Evolutionary conservation across 2,329 filamentous ascomycete genomes (phyloP), one percentile per base, ranked within the genome.

Genomic region (Westerdykella aurantiaca): DNA sequence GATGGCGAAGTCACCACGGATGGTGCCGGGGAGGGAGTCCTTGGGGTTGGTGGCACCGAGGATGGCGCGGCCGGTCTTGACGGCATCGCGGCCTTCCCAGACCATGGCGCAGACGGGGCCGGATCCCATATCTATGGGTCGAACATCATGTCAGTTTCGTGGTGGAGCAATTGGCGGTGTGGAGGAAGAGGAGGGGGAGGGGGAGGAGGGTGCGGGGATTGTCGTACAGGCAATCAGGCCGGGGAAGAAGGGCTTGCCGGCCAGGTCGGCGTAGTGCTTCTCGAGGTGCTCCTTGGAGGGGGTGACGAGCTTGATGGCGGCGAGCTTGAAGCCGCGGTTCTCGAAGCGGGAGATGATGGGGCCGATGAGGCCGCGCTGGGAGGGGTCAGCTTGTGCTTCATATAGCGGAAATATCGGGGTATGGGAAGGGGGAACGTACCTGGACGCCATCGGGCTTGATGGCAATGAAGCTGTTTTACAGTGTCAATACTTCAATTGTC

Each of bases 391-490:
- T 25, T 4, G 10, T 38, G 17, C 3, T 35, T 35, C 34, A 35
- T 16, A 3, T 5, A 39, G 22, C 4, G 18, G 18, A 21, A 21
- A 21, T 21, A 6, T 4, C 18, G 18, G 18, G 18, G 18, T 4
- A 21, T 6, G 6, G 18, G 18, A 34, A 35, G 33, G 42, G 39
- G 45, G 23, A 17, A 43, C 76, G 61, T 84, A 95, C 89, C 85
- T 96, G 93, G 77, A 97, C 93, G 74, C 93, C 93, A 78, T 97
- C 93, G 65, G 91, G 93, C 89, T 98, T 98, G 83, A 98, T 88
- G 72, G 93, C 93, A 82, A 97, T 97, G 87, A 97, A 97, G 79
- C 91, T 97, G 17, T 67, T 60, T 46, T 50, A 60, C 44, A 35
- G 49, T 47, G 53, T 63, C 45, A 65, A 61, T 52, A 50, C 41